Base-by-base conservation (phyloP, 2,329 filamentous ascomycete species). In the Colletotrichum camelliae region DNA sequence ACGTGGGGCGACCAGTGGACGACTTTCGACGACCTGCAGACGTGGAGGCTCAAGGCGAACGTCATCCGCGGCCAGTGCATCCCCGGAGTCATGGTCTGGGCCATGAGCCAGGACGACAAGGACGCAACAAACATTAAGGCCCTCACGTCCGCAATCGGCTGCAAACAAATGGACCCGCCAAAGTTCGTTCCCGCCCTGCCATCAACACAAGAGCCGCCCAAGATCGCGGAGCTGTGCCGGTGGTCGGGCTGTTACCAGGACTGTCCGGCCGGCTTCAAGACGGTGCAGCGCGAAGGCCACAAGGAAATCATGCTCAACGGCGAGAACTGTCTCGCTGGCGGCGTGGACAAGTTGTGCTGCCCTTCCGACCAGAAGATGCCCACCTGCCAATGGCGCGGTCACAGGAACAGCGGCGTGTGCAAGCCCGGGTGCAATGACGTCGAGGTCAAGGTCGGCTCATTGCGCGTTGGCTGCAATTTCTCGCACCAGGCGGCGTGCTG, bases 21-120 rank as follows among this genome's bases (percentile, higher is more conserved):
- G 15, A 82, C 81, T 2, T 87, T 78, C 69, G 85, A 87, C 72
- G 79, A 82, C 57, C 74, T 70, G 9, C 31, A 80, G 33, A 77
- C 79, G 12, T 81, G 78, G 29, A n/a, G 15, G 8, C 74, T 78
- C 60, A 82, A 82, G 64, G 71, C 72, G 13, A 74, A 74, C 6
- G 74, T 67, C 16, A 65, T 77, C 3, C 75, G 75, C 5, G 21
- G 64, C 6, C 74, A 75, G 13, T 82, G 80, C 60, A 52, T 82
- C 15, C 52, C 35, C 10, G 81, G 81, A 2, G 57, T 80, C 7
- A 81, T 81, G 79, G 75, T 82, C n/a, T 82, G 80, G 80, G 73
- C 80, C 13, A 72, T 82, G 18, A 78, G 79, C 67, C 77, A 77
- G n/a, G 81, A 82, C 77, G 77, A 79, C n/a, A 71, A 65, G 29